A percentile compares a stretch with the other conserved stretches of the same genome.
Evolutionary conservation across 1,284 basidiomycete genomes (phyloP).

Genomic region (Phellopilus nigrolimitatus): DNA sequence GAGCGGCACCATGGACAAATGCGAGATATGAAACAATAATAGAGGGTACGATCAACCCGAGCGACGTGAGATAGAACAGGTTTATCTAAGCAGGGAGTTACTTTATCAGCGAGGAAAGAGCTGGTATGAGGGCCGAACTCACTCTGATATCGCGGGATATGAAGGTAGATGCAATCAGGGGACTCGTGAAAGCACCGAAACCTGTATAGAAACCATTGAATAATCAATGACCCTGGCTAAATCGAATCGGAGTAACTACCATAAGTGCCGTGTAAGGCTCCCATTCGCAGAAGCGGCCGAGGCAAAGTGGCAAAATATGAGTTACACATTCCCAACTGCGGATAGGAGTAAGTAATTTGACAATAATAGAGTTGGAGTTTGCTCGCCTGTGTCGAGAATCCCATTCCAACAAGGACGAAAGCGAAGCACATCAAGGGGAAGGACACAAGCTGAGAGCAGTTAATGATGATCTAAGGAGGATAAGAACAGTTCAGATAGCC

Average conservation of each 20-base stretch:
- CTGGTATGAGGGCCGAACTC: constrained; percentile 3
- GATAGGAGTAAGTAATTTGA: not conserved
- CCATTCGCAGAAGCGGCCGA: constrained; percentile 30
- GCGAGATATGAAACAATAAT: constrained; percentile 14
- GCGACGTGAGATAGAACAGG: constrained; percentile 15
- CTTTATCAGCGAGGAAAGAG: not conserved
- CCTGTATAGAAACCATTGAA: not conserved
- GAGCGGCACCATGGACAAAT: constrained; percentile 14
- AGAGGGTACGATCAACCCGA: constrained; percentile 15
- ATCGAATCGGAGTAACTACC: constrained; percentile 15
- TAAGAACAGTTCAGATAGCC: not conserved
- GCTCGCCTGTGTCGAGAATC: constrained; percentile 30
- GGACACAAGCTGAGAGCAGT: constrained; percentile 29
- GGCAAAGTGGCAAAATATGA: constrained; percentile 31
- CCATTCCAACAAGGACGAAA: constrained; percentile 29
- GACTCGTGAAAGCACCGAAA: constrained; percentile 31
- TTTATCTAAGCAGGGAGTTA: constrained; percentile 9
- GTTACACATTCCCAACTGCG: constrained; percentile 30
- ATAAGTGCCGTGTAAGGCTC: constrained; percentile 30
- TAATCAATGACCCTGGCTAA: not conserved
- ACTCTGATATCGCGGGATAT: constrained; percentile 29
- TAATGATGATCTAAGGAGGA: constrained; percentile 29
- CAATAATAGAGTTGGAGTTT: not conserved
- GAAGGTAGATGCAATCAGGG: constrained; percentile 30
- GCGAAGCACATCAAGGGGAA: constrained; percentile 32